phyloP scores from a whole-genome alignment of 192 early-diverging fungal genomes.

The Linderina pennispora region DNA sequence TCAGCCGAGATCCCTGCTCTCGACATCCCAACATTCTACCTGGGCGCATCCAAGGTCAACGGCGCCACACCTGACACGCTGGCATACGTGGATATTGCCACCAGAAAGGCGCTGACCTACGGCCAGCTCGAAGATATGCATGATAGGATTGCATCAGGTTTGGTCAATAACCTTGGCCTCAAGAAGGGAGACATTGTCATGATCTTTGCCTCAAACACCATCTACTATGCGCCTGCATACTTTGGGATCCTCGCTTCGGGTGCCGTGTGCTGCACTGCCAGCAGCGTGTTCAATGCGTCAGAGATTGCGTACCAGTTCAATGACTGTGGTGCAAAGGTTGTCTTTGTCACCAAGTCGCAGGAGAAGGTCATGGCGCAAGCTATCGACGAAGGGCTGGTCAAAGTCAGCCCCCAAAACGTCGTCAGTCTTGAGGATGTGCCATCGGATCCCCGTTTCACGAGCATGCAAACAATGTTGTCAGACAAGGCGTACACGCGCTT shows the following conservation, averaged over 20 bases:
- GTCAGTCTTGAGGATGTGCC: constrained; percentile 49
- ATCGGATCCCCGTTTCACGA: constrained; percentile 54
- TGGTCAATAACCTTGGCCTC: constrained; percentile 10
- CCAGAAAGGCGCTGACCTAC: constrained; percentile 10
- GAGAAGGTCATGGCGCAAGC: constrained; percentile 15
- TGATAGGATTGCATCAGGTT: constrained; percentile 15
- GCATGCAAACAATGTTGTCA: constrained; percentile 4
- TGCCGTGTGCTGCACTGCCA: constrained; percentile 25
- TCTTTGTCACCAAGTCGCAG: constrained; percentile 54
- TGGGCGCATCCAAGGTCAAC: constrained; percentile 9
- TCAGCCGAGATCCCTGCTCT: constrained; percentile 15
- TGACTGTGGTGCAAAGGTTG: constrained; percentile 48
- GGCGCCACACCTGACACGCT: constrained; percentile 2
- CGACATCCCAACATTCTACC: constrained; percentile 18
- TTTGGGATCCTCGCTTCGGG: constrained; percentile 25
- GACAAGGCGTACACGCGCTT: constrained; percentile 5
- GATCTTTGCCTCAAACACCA: constrained; percentile 23
- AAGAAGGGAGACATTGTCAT: constrained; percentile 15
- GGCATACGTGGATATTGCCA: constrained; percentile 20
- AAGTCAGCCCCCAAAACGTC: constrained; percentile 4
- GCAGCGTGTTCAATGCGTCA: constrained; percentile 47
- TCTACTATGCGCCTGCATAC: constrained; percentile 21
- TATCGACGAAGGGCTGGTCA: constrained; percentile 1
- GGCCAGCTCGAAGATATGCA: constrained; percentile 6
- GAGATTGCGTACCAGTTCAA: constrained; percentile 69